These are phyloP conservation scores for Aspergillus hortae DNA, from an alignment of 2,329 filamentous ascomycete species.

Conservation along the genomic window DNA sequence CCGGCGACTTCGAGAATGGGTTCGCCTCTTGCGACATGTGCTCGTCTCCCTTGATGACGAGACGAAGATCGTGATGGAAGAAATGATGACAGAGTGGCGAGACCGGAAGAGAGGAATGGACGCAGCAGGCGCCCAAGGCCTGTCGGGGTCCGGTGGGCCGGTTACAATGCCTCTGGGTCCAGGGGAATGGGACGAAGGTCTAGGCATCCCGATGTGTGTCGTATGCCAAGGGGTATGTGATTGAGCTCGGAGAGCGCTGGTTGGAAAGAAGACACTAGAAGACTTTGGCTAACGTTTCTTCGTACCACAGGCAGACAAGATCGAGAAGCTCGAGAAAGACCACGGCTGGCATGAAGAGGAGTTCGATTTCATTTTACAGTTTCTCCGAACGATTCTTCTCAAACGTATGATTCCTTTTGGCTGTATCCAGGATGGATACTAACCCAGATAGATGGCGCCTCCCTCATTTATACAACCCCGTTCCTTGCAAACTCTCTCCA, in stretches of 20 bases:
- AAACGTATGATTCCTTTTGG: slow-evolving; percentile 59
- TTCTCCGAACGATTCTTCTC: slow-evolving; percentile 80
- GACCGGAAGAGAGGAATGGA: slow-evolving; percentile 66
- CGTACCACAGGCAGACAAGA: slow-evolving; percentile 67
- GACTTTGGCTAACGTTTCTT: slow-evolving; percentile 15
- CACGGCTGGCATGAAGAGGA: slow-evolving; percentile 93
- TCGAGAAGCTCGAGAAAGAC: slow-evolving; percentile 84
- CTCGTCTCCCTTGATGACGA: slow-evolving; percentile 70
- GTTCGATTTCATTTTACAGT: slow-evolving; percentile 94
- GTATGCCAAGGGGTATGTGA: slow-evolving; percentile 85
- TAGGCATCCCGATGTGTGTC: slow-evolving; percentile 83
- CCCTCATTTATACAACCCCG: slow-evolving; percentile 79
- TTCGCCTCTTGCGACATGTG: slow-evolving; percentile 75
- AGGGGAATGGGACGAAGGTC: slow-evolving; percentile 87
- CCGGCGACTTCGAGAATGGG: slow-evolving; percentile 83
- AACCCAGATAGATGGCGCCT: slow-evolving; percentile 64
- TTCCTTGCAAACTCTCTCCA: slow-evolving; percentile 73
- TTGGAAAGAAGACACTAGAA: background rate
- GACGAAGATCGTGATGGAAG: slow-evolving; percentile 79
- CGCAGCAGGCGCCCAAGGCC: slow-evolving; percentile 49
- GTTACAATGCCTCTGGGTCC: slow-evolving; percentile 74
- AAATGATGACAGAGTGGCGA: slow-evolving; percentile 76
- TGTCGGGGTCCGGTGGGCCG: slow-evolving; percentile 61
- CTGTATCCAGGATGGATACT: slow-evolving; percentile 6
- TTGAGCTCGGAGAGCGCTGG: background rate